These are phyloP conservation scores for Aspergillus neoniger DNA, from an alignment of 2,329 filamentous ascomycete species.

Conservation along the genomic window DNA sequence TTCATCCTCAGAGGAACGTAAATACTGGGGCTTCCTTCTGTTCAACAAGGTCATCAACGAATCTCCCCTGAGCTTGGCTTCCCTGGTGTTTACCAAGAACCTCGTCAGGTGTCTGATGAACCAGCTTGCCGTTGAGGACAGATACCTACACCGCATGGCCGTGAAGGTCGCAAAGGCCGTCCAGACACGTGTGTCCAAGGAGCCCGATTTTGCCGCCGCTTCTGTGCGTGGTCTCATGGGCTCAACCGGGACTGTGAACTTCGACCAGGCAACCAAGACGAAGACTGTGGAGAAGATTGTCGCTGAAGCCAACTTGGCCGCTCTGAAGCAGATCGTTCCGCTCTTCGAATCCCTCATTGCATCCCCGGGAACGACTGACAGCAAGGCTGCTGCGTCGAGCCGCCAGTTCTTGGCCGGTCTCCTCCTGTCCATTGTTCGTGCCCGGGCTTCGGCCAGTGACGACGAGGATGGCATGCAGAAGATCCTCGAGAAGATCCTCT, in stretches of 20 bases:
- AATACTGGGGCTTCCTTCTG: constrained; percentile 87
- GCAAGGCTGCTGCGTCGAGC: constrained; percentile 47
- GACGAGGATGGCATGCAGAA: constrained; percentile 40
- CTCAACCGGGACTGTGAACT: constrained; percentile 70
- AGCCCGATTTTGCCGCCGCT: constrained; percentile 60
- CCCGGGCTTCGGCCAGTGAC: constrained; percentile 35
- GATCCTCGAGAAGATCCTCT: constrained; percentile 49
- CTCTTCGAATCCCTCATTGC: constrained; percentile 51
- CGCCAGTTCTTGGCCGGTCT: constrained; percentile 55
- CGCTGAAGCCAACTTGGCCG: constrained; percentile 56
- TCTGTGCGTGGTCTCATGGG: constrained; percentile 70
- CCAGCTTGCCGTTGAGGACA: constrained; percentile 74
- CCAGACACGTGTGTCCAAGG: constrained; percentile 62
- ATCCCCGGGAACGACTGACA: constrained; percentile 49
- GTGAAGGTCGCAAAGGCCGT: constrained; percentile 73
- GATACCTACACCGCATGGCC: constrained; percentile 78
- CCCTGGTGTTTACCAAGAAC: constrained; percentile 76
- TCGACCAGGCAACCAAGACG: constrained; percentile 82
- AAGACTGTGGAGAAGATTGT: constrained; percentile 80
- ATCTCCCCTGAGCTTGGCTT: constrained; percentile 52
- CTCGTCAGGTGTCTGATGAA: constrained; percentile 80
- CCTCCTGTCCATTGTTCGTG: constrained; percentile 53
- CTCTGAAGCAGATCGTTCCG: constrained; percentile 57
- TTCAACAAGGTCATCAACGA: constrained; percentile 72
- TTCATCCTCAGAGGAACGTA: constrained; percentile 80